Conservation (phyloP, 345 rosid species). For the Eucalyptus tenuipes region DNA sequence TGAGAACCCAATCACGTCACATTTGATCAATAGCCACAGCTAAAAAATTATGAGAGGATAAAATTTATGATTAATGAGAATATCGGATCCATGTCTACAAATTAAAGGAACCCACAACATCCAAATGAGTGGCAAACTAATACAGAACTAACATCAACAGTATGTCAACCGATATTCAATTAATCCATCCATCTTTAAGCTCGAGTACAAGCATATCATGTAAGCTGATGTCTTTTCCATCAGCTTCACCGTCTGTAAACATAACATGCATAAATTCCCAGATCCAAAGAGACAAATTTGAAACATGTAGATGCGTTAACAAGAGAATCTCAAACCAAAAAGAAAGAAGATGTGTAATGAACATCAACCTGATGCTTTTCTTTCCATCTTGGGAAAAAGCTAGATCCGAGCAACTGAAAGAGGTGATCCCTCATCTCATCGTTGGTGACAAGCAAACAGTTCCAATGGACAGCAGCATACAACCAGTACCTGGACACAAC, state of each 20-base stretch:
- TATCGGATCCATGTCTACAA: neutral
- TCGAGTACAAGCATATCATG: neutral
- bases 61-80: neutral
- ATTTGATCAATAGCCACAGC: neutral
- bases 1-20: neutral
- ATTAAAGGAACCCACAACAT: neutral
- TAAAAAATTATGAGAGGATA: neutral
- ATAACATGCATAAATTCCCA: neutral
- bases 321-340: neutral
- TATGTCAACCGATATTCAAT: neutral
- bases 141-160: neutral
- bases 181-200: neutral
- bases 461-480: constrained; percentile 82
- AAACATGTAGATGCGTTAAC: neutral
- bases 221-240: neutral
- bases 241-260: neutral
- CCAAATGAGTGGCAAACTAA: neutral
- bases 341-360: neutral
- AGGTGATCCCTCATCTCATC: constrained; percentile 99
- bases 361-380: constrained; percentile 90
- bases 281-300: neutral
- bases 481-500: constrained; percentile 63
- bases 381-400: constrained; percentile 97
- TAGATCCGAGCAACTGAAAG: constrained; percentile 76
- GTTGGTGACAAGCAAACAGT: constrained; percentile 75